Evolutionary conservation across 139 green algal genomes (phyloP).

Genomic region (Tetraselmis chui): DNA sequence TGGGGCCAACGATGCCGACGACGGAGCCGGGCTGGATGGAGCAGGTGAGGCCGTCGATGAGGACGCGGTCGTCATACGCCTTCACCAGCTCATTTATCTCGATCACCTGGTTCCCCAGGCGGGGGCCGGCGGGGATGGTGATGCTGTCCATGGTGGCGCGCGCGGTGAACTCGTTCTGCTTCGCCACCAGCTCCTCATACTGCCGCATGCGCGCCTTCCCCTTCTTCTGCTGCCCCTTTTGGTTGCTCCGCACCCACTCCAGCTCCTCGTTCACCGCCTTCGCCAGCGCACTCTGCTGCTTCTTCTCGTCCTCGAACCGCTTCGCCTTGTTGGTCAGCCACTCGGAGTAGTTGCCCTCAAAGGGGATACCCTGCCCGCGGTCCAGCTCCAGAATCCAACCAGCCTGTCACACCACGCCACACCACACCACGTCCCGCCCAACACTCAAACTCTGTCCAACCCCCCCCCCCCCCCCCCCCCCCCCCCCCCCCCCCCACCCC

Average conservation of each 20-base stretch:
- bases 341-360: constrained; percentile 77
- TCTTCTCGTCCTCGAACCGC: constrained; percentile 35
- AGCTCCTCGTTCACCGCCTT: constrained; percentile 53
- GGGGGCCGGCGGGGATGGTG: constrained; percentile 57
- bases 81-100: constrained; percentile 30
- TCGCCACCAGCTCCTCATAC: constrained; percentile 61
- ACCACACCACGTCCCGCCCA: constrained; percentile 39
- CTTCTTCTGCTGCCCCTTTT: constrained; percentile 85
- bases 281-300: constrained; percentile 42
- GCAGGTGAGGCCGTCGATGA: constrained; percentile 31
- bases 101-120: constrained; percentile 56
- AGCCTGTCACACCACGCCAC: background rate
- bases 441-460: background rate
- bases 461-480: too few species aligned
- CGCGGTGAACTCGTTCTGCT: constrained; percentile 23
- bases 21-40: constrained; percentile 34
- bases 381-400: constrained; percentile 79
- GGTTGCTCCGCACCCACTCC: constrained; percentile 48
- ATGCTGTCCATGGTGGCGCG: constrained; percentile 56
- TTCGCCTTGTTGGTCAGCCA: constrained; percentile 58
- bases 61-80: constrained; percentile 26
- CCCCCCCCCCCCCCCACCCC: too few species aligned
- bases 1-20: constrained; percentile 78
- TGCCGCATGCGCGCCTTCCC: constrained; percentile 52
- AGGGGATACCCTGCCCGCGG: constrained; percentile 62